These are phyloP conservation scores for Penicillium italicum DNA, from an alignment of 2,329 filamentous ascomycete genomes.

Conservation along the genomic window DNA sequence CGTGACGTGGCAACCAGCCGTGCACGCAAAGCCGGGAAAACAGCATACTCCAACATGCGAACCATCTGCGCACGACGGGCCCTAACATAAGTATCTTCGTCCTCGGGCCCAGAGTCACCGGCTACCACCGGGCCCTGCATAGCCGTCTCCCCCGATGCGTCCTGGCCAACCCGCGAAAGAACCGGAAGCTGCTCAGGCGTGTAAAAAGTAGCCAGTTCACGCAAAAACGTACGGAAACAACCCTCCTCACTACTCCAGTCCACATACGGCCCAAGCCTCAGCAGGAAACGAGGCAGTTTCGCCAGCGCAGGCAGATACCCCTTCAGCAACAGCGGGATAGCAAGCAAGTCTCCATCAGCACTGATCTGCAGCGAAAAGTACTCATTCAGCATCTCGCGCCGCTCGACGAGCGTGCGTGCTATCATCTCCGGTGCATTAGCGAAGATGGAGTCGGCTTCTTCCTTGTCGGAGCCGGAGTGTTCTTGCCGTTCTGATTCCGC, in stretches of 20 bases:
- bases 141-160: background rate
- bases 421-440: conserved; percentile 64
- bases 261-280: conserved; percentile 82
- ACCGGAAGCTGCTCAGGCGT: conserved; percentile 78
- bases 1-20: conserved; percentile 76
- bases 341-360: conserved; percentile 68
- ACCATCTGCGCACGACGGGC: conserved; percentile 65
- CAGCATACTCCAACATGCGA: conserved; percentile 72
- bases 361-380: conserved; percentile 89
- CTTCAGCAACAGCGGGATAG: conserved; percentile 80
- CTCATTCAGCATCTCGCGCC: conserved; percentile 81
- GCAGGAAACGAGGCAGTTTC: conserved; percentile 84
- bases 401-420: conserved; percentile 64
- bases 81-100: conserved; percentile 45
- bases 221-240: conserved; percentile 82
- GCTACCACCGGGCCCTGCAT: background rate
- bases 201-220: conserved; percentile 84
- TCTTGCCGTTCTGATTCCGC: conserved; percentile 65
- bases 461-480: conserved; percentile 17
- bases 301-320: conserved; percentile 81
- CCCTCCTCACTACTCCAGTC: conserved; percentile 79
- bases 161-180: conserved; percentile 4
- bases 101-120: conserved; percentile 33
- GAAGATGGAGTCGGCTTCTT: conserved; percentile 53
- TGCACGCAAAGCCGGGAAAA: conserved; percentile 86